phyloP scores from a whole-genome alignment of 1,139 yeast genomes.

The Maudiozyma humilis region DNA sequence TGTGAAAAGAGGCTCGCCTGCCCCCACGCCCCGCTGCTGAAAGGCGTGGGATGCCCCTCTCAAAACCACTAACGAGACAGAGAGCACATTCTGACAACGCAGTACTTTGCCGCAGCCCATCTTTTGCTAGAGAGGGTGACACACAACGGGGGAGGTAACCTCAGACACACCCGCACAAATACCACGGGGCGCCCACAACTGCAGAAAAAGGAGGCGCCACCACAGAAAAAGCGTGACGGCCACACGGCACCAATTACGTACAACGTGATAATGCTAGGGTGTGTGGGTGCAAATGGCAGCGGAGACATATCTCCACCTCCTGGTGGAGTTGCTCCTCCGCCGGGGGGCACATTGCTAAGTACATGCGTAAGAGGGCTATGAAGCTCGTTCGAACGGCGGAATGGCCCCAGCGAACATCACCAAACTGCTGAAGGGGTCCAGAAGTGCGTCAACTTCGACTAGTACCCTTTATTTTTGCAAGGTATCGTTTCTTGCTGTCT shows the following conservation, averaged over 20 bases:
- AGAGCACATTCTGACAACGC: too few relatives aligned
- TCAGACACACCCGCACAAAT: too few relatives aligned
- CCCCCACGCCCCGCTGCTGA: too few relatives aligned
- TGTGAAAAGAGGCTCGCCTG: too few relatives aligned
- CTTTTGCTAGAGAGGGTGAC: too few relatives aligned
- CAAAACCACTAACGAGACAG: too few relatives aligned
- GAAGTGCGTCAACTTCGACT: slow-evolving; percentile 4
- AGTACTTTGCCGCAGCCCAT: too few relatives aligned
- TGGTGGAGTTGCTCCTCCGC: background rate
- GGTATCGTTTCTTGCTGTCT: background rate
- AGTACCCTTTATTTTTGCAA: background rate
- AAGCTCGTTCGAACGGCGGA: background rate
- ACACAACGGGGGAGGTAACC: too few relatives aligned
- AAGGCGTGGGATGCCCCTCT: too few relatives aligned
- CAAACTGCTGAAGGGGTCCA: background rate
- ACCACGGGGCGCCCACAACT: too few relatives aligned
- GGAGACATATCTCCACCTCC: background rate
- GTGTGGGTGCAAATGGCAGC: background rate
- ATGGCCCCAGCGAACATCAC: background rate
- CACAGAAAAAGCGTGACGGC: background rate
- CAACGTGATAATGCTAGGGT: background rate
- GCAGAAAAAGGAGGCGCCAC: too few relatives aligned
- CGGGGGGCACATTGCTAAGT: background rate
- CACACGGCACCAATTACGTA: background rate
- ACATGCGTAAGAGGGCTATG: background rate